Percentiles rank a stretch among this genome's conserved stretches.
Conservation (phyloP, 2,329 filamentous ascomycete species). For the Aureobasidium sp. region DNA sequence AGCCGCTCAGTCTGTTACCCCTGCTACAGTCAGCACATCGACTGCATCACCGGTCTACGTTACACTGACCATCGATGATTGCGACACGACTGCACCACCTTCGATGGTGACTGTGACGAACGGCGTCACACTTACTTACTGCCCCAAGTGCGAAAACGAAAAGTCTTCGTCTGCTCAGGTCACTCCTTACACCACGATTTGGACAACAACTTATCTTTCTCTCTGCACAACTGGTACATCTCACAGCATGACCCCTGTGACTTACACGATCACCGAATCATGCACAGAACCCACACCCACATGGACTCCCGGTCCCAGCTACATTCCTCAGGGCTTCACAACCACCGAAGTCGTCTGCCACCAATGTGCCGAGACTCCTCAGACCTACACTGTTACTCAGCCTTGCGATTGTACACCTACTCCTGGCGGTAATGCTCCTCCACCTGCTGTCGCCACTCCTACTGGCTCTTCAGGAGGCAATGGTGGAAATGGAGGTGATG, state of each 20-base stretch:
- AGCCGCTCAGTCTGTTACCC: constrained; percentile 23
- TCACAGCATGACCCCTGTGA: constrained; percentile 23
- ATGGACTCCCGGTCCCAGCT: constrained; percentile 26
- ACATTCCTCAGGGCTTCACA: constrained; percentile 32
- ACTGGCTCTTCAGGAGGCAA: constrained; percentile 17
- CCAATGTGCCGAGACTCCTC: constrained; percentile 26
- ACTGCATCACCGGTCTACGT: constrained; percentile 24
- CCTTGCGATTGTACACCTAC: constrained; percentile 30
- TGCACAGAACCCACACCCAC: constrained; percentile 29
- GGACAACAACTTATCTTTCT: constrained; percentile 31
- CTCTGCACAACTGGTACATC: constrained; percentile 29
- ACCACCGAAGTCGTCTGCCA: constrained; percentile 29
- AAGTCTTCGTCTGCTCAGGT: constrained; percentile 15
- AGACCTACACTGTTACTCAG: constrained; percentile 30
- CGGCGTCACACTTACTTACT: constrained; percentile 32
- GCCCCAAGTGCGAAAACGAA: constrained; percentile 28
- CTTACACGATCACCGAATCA: constrained; percentile 33
- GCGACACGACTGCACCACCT: constrained; percentile 25
- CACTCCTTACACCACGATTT: constrained; percentile 28
- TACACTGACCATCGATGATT: constrained; percentile 30
- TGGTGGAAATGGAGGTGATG: constrained; percentile 14
- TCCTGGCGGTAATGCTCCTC: constrained; percentile 20
- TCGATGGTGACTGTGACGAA: constrained; percentile 31
- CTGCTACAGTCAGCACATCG: constrained; percentile 14
- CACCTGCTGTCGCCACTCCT: constrained; percentile 19